phyloP scores from a whole-genome alignment of 306 rosid species.

The Fagus sylvatica region DNA sequence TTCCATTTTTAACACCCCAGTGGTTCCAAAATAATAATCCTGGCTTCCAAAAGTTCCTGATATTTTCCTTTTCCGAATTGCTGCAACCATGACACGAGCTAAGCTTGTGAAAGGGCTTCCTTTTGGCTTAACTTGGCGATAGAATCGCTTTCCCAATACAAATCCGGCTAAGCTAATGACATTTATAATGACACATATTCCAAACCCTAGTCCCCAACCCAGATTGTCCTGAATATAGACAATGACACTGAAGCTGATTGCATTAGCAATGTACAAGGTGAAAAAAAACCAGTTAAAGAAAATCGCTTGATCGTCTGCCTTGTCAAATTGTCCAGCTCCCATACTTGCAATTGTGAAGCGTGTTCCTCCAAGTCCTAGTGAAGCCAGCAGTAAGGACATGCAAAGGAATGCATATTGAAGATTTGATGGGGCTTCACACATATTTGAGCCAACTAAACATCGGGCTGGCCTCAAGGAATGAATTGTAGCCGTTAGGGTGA shows the following conservation, averaged over 20 bases:
- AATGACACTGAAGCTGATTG: slow-evolving; percentile 26
- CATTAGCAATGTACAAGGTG: slow-evolving; percentile 25
- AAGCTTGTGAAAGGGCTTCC: slow-evolving; percentile 44
- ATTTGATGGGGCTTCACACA: no score
- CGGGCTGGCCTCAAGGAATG: no score
- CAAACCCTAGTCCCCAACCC: slow-evolving; percentile 48
- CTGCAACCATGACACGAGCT: slow-evolving; percentile 38
- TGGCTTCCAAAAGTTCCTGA: not conserved
- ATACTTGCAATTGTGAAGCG: no score
- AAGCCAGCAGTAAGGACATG: no score
- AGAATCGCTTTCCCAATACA: slow-evolving; percentile 34
- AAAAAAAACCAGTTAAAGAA: slow-evolving; percentile 14
- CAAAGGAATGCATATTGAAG: no score
- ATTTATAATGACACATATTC: slow-evolving; percentile 17
- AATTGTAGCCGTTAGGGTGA: no score
- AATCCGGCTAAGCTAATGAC: slow-evolving; percentile 12
- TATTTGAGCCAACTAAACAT: no score
- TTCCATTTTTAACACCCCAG: not conserved
- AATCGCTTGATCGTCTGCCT: no score
- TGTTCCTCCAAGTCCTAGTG: no score
- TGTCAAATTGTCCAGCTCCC: no score
- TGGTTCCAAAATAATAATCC: slow-evolving; percentile 23
- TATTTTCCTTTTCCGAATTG: slow-evolving; percentile 25
- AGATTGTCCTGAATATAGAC: slow-evolving; percentile 41
- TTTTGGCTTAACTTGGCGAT: slow-evolving; percentile 29